Evolutionary conservation across 2,329 filamentous ascomycete genomes (phyloP), one percentile per base, ranked within the genome.

Genomic region (Botrytis sinoallii): DNA sequence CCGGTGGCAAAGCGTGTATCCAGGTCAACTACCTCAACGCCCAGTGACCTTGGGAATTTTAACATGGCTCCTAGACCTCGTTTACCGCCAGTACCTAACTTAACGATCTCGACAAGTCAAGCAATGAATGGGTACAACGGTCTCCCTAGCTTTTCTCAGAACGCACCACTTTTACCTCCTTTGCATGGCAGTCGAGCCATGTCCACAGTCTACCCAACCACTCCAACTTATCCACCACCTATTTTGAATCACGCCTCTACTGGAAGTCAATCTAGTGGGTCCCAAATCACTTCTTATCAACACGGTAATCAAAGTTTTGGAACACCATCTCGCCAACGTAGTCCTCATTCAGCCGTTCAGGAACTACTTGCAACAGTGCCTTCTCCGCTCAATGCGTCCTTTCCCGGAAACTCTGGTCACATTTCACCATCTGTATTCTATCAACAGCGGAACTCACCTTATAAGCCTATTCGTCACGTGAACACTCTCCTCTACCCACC

Each of bases 401-500:
- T 78, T 66, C 76, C 81, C 79, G 84, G 85, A 74, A 88, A 86
- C 75, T 85, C 88, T 20, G 84, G 85, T 57, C 85, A 84, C 64
- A 79, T 80, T 35, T 98, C 96, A 46, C 95, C 95, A 0, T 95
- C 93, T 18, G 89, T 93, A 79, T 97, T 97, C 83, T 86, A 98
- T 55, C 92, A 93, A 79, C 93, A 97, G 81, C 89, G 96, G 73
- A 91, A 93, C 76, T 98, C 95, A 72, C 96, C 96, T 4, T 98
- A 98, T 83, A 93, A 94, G 76, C 95, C 95, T 1, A 92, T 98
- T 57, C 92, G 95, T 71, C 89, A 93, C 75, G 93, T 98, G 74
- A 94, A 96, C 78, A 97, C 94, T 0, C 88, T 98, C n/a, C 86
- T 98, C 44, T 94, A 96, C 74, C 95, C 95, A 46, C 93, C 94